Conservation (phyloP, 2,329 filamentous ascomycete species). For the Aspergillus fructus region DNA sequence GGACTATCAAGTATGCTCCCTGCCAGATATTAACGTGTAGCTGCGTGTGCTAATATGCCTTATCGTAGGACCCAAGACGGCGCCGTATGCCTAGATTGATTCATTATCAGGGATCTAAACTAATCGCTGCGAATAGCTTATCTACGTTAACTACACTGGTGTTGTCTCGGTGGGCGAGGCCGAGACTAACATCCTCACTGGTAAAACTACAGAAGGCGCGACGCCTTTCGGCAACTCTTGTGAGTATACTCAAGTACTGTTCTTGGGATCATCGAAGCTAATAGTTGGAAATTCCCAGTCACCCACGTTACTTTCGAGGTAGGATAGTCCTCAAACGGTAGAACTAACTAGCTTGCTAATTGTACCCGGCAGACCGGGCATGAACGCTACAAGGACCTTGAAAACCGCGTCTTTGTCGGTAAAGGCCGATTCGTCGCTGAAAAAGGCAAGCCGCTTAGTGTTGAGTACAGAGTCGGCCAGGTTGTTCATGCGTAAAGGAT, state of each 20-base stretch:
- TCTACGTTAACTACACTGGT: constrained; percentile 45
- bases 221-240: constrained; percentile 43
- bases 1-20: constrained; percentile 35
- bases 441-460: constrained; percentile 35
- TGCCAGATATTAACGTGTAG: not conserved
- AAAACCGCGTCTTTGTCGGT: constrained; percentile 41
- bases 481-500: constrained; percentile 25
- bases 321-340: not conserved
- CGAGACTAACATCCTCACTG: constrained; percentile 33
- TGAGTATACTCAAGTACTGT: constrained; percentile 22
- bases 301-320: not conserved
- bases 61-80: constrained; percentile 31
- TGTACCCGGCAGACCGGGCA: constrained; percentile 37
- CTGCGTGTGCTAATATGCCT: not conserved
- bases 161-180: constrained; percentile 36
- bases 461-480: constrained; percentile 46
- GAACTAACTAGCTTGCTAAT: not conserved
- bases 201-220: constrained; percentile 29
- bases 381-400: constrained; percentile 42
- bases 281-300: constrained; percentile 11
- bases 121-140: constrained; percentile 20
- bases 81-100: constrained; percentile 24
- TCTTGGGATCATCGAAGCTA: not conserved
- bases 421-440: constrained; percentile 41
- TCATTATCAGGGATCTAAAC: not conserved